These are phyloP conservation scores for Exobasidium rhododendri DNA, from an alignment of 1,284 basidiomycete genomes.

Conservation along the genomic window DNA sequence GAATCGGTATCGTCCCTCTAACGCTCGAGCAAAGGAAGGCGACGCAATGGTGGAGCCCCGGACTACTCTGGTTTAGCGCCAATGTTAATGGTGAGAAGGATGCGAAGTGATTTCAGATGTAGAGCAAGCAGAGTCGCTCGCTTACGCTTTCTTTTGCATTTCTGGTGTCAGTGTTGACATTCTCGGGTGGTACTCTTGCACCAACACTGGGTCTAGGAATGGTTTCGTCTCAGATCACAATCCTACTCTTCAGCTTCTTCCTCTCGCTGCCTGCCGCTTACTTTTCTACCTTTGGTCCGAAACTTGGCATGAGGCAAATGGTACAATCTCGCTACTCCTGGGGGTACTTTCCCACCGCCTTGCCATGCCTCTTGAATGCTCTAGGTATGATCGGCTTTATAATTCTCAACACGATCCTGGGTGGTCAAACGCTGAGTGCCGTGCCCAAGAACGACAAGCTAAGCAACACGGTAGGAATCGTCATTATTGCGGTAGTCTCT, in stretches of 20 bases:
- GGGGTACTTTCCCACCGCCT: conserved; percentile 62
- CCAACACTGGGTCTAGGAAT: conserved; percentile 61
- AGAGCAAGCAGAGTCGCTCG: conserved; percentile 29
- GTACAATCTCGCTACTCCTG: conserved; percentile 60
- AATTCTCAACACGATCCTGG: conserved; percentile 65
- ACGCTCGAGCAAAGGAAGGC: conserved; percentile 23
- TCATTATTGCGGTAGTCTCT: conserved; percentile 74
- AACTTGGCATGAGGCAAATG: conserved; percentile 64
- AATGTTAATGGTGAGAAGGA: conserved; percentile 48
- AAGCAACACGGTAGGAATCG: conserved; percentile 70
- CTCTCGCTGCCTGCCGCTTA: conserved; percentile 59
- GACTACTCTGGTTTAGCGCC: conserved; percentile 45
- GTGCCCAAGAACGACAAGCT: conserved; percentile 51
- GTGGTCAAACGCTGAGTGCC: conserved; percentile 57
- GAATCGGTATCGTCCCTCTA: conserved; percentile 35
- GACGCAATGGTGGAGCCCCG: conserved; percentile 58
- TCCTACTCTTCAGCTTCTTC: conserved; percentile 11
- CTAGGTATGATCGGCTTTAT: conserved; percentile 39
- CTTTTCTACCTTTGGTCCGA: conserved; percentile 18
- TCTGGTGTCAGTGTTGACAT: conserved; percentile 59
- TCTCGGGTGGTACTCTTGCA: conserved; percentile 64
- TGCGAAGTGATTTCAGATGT: conserved; percentile 33
- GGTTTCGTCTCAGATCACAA: conserved; percentile 30
- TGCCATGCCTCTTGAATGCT: conserved; percentile 63
- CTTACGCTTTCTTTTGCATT: conserved; percentile 24